phyloP scores from a whole-genome alignment of 805 yeast species.

The Schwanniomyces sp. region DNA sequence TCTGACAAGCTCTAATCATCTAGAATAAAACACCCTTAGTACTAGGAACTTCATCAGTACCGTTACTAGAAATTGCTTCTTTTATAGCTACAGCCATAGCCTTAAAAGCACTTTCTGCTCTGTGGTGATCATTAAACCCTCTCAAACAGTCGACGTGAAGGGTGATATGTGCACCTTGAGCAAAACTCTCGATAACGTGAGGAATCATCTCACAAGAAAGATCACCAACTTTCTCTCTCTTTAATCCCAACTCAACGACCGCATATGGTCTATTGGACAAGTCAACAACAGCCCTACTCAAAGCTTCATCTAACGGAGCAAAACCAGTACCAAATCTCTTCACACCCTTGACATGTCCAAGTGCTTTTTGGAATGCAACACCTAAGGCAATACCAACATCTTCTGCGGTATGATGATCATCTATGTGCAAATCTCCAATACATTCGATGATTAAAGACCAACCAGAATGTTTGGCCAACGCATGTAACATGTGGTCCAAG shows the following conservation, averaged over 20 bases:
- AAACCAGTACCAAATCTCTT: slow-evolving; percentile 90
- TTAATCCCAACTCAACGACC: slow-evolving; percentile 83
- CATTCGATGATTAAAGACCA: slow-evolving; percentile 92
- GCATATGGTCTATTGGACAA: slow-evolving; percentile 92
- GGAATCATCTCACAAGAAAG: slow-evolving; percentile 95
- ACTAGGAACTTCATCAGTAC: slow-evolving; percentile 88
- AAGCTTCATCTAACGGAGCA: slow-evolving; percentile 96
- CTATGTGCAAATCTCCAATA: slow-evolving; percentile 91
- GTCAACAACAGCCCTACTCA: slow-evolving; percentile 94
- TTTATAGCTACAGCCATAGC: slow-evolving; percentile 91
- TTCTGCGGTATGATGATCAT: slow-evolving; percentile 96
- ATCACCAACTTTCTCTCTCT: slow-evolving; percentile 91
- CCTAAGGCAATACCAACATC: slow-evolving; percentile 95
- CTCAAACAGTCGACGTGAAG: slow-evolving; percentile 92
- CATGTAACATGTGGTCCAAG: slow-evolving; percentile 96
- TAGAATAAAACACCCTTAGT: slow-evolving; percentile 91
- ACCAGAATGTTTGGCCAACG: slow-evolving; percentile 94
- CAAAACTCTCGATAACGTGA: slow-evolving; percentile 93
- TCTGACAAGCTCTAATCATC: neutral
- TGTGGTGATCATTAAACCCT: slow-evolving; percentile 94
- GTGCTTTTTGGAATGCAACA: slow-evolving; percentile 80
- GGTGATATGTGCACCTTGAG: slow-evolving; percentile 87
- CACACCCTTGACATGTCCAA: slow-evolving; percentile 88
- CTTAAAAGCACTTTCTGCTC: slow-evolving; percentile 95
- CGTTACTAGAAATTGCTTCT: slow-evolving; percentile 81